Evolutionary conservation across 2,329 filamentous ascomycete species (phyloP), one percentile per base, ranked within the genome.

Genomic region (Eurotiales sp.): DNA sequence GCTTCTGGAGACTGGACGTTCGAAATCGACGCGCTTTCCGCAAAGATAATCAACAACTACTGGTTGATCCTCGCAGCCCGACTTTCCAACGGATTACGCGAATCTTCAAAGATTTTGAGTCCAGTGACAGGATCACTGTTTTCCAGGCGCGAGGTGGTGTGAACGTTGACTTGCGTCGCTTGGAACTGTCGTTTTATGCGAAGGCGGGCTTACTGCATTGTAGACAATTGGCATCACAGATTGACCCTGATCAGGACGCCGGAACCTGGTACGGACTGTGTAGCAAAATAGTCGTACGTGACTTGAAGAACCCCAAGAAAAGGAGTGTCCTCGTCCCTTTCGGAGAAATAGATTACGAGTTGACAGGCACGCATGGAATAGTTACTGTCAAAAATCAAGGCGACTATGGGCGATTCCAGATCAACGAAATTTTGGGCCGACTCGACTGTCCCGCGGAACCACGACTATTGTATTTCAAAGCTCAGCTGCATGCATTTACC

Each of bases 261-360:
- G 84, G 83, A 0, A 81, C 80, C 0, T 74, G 79, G 59, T 78
- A 86, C 52, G 84, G 84, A 0, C 66, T 87, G 0, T 52, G 66
- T 1, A 83, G 77, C 61, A 85, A 79, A 60, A 64, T 86, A 4
- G 75, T 86, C 0, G 64, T 85, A n/a, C 72, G 75, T 0, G 75
- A 77, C n/a, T 46, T 61, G 0, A 51, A 57, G 0, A 76, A 79
- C 39, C 57, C 49, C 0, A 52, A 58, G 0, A 67, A 72, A 3
- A 75, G 76, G 10, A 82, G 73, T 21, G 67, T 86, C 7, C 66
- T 87, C 0, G 68, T 81, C 0, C 78, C 83, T 0, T 52, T 80
- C 0, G 80, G 81, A 0, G 5, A 48, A 0, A 25, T 74, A 0
- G 27, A 7, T 0, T 71, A 62, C 46, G 40, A 56, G 14, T 66